Percentiles rank a stretch among this genome's conserved stretches.
These are phyloP conservation scores for Kuraishia molischiana DNA, from an alignment of 805 yeast genomes.

Conservation along the genomic window DNA sequence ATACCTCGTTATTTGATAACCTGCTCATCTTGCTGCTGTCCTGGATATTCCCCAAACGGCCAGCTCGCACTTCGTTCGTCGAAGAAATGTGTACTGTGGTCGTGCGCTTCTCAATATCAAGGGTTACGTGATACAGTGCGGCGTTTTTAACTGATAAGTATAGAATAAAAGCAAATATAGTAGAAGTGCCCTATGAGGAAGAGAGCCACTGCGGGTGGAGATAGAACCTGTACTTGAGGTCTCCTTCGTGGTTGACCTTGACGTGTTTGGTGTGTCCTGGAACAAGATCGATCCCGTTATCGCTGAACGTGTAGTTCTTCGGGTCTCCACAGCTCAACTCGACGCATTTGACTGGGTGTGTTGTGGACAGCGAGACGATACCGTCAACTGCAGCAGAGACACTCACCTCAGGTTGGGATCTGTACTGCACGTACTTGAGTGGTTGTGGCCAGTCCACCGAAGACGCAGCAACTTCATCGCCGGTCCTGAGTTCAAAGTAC, in stretches of 20 bases:
- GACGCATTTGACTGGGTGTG: constrained; percentile 34
- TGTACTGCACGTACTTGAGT: constrained; percentile 25
- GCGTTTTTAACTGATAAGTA: no score
- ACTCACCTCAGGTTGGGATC: constrained; percentile 3
- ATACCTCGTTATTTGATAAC: not conserved
- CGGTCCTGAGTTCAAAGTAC: not conserved
- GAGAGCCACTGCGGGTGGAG: not conserved
- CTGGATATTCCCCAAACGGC: no score
- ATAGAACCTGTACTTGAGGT: not conserved
- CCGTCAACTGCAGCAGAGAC: not conserved
- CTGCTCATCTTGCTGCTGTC: not conserved
- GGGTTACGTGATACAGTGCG: no score
- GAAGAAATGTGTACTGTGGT: no score
- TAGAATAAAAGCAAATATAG: no score
- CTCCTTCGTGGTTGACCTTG: not conserved
- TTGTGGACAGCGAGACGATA: constrained; percentile 11
- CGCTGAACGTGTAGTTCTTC: constrained; percentile 18
- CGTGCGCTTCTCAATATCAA: no score
- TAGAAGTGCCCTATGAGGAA: no score
- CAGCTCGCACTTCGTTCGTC: no score
- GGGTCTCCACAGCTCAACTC: constrained; percentile 15
- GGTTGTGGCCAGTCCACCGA: constrained; percentile 43
- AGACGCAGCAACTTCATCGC: constrained; percentile 16
- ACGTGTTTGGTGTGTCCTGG: constrained; percentile 14
- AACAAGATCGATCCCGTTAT: constrained; percentile 38